Conservation (phyloP, 106 monocot species). For the Iris macrosiphon region DNA sequence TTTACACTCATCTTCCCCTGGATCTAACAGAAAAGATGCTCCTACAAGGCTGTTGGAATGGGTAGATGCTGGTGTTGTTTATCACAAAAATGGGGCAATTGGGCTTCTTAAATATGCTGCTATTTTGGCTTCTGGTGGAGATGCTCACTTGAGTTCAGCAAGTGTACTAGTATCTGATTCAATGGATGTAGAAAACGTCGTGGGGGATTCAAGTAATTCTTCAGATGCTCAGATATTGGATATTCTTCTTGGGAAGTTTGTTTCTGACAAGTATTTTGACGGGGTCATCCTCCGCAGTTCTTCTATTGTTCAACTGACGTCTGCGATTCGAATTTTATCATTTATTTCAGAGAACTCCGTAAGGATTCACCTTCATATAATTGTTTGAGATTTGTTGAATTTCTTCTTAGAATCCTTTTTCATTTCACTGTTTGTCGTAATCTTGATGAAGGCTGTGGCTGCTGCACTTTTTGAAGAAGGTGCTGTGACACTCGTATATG, state of each 20-base stretch:
- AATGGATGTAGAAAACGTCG: slow-evolving; percentile 86
- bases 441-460: slow-evolving; percentile 59
- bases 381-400: background rate
- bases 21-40: slow-evolving; percentile 94
- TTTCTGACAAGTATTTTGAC: slow-evolving; percentile 84
- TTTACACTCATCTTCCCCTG: slow-evolving; percentile 82
- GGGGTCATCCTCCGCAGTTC: slow-evolving; percentile 54
- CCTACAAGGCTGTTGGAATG: slow-evolving; percentile 91
- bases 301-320: slow-evolving; percentile 85
- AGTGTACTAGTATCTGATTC: slow-evolving; percentile 87
- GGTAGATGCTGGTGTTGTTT: slow-evolving; percentile 97
- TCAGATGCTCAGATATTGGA: slow-evolving; percentile 79
- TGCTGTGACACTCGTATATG: slow-evolving; percentile 74
- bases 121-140: slow-evolving; percentile 93
- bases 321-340: slow-evolving; percentile 79
- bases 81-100: slow-evolving; percentile 82
- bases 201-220: slow-evolving; percentile 47
- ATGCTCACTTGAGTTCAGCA: slow-evolving; percentile 82
- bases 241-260: slow-evolving; percentile 92
- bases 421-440: background rate
- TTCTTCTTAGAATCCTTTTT: slow-evolving; percentile 1
- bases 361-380: slow-evolving; percentile 9
- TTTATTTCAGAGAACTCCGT: slow-evolving; percentile 91
- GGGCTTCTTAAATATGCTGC: slow-evolving; percentile 96
- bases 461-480: slow-evolving; percentile 91